Evolutionary conservation across 495 filamentous ascomycete species (phyloP), one percentile per base, ranked within the genome.

Genomic region (Aspergillus campestris): DNA sequence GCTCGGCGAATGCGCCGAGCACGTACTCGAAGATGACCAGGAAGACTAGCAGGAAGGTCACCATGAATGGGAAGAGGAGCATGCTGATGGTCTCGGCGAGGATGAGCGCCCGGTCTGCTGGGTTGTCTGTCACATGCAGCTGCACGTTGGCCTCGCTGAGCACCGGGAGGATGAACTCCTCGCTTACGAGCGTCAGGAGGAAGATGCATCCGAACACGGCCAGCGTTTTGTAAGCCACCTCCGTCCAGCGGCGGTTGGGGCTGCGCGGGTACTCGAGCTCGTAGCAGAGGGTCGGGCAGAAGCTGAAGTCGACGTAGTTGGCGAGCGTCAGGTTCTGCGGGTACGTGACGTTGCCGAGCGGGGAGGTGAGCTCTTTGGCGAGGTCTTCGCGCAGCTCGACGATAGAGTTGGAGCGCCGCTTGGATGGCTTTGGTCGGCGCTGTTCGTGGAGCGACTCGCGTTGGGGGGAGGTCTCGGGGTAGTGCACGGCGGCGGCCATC

Each of bases 1-100:
- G 60, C 63, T 97, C 92, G 8, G 89, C 92, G 56, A 94, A 96
- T 31, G 90, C 90, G 40, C 92, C 92, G 18, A 96, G 78, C 2
- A 95, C 75, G 58, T 97, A 98, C 61, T 98, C 92, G 63, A 98
- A 98, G 56, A 97, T 92, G 53, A 95, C 88, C 41, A 94, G 80
- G 72, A 98, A 98, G 9, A 96, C 86, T 9, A 98, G 79, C 14
- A 98, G 66, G 65, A 98, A 91, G 18, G 86, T 94, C 38, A 97
- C 74, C 88, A 96, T 96, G 67, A 96, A 98, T 1, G 92, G 92
- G 65, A 96, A 97, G 7, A 98, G 74, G 15, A 98, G 80, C 73
- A 87, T 80, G 50, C 84, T 90, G 53, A 95, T 92, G n/a, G 83
- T 89, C 70, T 98, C 92, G 18, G 86, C 78, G 13, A 98, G 72